phyloP scores from a whole-genome alignment of 2,329 filamentous ascomycete genomes.

The Arthrobotrys iridis region DNA sequence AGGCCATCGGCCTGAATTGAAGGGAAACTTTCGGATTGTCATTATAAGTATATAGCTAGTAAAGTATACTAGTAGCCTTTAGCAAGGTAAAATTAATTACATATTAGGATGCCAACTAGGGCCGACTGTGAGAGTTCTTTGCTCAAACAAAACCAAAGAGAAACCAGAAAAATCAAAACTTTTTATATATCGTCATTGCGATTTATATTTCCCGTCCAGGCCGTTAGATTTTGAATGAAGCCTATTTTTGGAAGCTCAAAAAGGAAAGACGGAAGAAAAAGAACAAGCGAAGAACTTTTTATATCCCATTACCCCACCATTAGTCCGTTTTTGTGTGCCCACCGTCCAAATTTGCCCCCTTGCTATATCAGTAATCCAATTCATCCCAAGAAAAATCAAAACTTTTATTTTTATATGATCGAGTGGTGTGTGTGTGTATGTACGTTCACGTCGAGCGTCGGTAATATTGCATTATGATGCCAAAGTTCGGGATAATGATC shows the following conservation, averaged over 20 bases:
- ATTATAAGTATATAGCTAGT: background rate
- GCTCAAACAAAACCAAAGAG: constrained; percentile 3
- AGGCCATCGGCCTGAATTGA: too few species aligned
- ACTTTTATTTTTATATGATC: constrained; percentile 23
- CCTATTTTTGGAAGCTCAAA: background rate
- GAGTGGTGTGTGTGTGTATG: constrained; percentile 22
- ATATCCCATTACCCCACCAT: constrained; percentile 16
- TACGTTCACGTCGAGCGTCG: background rate
- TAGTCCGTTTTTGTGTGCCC: constrained; percentile 2
- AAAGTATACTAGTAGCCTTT: too few species aligned
- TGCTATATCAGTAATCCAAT: constrained; percentile 1
- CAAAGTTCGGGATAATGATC: background rate
- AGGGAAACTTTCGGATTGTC: background rate
- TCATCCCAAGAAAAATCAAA: constrained; percentile 23
- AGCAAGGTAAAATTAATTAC: constrained; percentile 10
- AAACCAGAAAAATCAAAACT: constrained; percentile 40
- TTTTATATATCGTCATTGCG: constrained; percentile 23
- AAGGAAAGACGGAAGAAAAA: background rate
- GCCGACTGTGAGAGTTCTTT: constrained; percentile 10
- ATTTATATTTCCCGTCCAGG: constrained; percentile 33
- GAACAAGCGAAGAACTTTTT: constrained; percentile 19
- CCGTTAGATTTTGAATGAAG: constrained; percentile 27
- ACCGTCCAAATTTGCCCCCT: constrained; percentile 18
- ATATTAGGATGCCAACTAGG: constrained; percentile 13
- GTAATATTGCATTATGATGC: background rate